Evolutionary conservation across 1,139 yeast genomes (phyloP), one percentile per base, ranked within the genome.

Genomic region (Diutina rugosa): DNA sequence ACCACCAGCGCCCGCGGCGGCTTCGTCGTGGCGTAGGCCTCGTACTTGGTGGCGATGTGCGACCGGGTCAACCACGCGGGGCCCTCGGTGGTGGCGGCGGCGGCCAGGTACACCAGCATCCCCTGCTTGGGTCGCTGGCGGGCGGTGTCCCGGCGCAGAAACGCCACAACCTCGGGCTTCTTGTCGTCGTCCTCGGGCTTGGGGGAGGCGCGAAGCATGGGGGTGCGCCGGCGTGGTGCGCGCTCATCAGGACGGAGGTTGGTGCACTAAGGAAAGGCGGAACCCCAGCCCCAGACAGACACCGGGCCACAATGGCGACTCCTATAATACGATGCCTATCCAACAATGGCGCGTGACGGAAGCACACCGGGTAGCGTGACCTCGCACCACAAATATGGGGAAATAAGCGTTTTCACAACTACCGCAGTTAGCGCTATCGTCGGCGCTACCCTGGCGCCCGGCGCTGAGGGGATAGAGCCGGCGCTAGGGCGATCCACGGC

Each of bases 21-120:
- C 14, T 49, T 49, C 29, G n/a, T 32, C 8, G 14, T 49, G 44
- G 53, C 53, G 16, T 49, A 49, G 32, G 44, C 53, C 16, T 32
- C 53, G 32, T 49, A 49, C 44, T 49, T 49, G 28, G 53, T 29
- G 35, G 53, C 53, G n/a, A 38, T 38, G 28, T n/a, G 44, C n/a
- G 26, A n/a, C n/a, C 32, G 32, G 21, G n/a, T 49, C 21, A 49
- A 32, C 53, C 53, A 49, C 53, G 32, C 28, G 10, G 53, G 53
- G 10, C 53, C 53, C 6, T 49, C 53, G 6, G 7, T 14, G 29
- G 8, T 28, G 7, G 32, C 41, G n/a, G 26, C 26, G 16, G 46
- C 46, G 14, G 45, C 44, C 21, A 21, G 21, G 32, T 32, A 49
- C 10, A 49, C 28, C 53, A 32, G 44, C 51, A 47, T 47, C 21